Base-by-base conservation (phyloP, 495 filamentous ascomycete genomes). In the Aspergillus bridgeri region DNA sequence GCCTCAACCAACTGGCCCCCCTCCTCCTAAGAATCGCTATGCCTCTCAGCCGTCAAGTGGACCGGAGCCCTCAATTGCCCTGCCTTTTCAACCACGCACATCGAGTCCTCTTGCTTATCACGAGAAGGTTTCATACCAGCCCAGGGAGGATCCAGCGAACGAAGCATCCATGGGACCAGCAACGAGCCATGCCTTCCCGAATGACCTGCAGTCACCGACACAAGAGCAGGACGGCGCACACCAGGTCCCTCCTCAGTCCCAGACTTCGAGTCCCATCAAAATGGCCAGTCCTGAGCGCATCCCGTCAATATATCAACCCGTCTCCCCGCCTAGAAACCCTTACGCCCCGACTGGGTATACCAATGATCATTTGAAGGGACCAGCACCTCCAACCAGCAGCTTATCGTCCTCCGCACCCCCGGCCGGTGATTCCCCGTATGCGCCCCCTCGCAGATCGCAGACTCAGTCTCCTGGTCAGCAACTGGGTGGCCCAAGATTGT, bases 41-140 rank as follows among this genome's bases (percentile, higher is more conserved):
- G 73, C 74, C 19, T 79, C 78, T 22, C 79, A 81, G 54, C 79
- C 82, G 18, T 51, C 71, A 42, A 58, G 53, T 77, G 82, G 65
- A 65, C 76, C 69, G 66, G 53, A 65, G 69, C 60, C 70, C 71
- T 49, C 81, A 24, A 77, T 82, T 4, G 59, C 79, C 5, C 74
- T 91, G 63, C 80, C 87, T 13, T 91, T 91, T 70, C 89, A 89
- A 56, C 90, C 91, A 8, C 84, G 90, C 53, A 94, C 90, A 19
- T 94, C 89, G 19, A 96, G 91, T 65, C 91, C 90, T 11, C 76
- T 95, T 25, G 92, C 89, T 19, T 85, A 92, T 52, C 75, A 79
- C 53, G 75, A 79, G 51, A 77, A 76, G 52, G 60, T 63, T 23
- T 74, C 71, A 3, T 75, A 77, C 33, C 74, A 74, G 46, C 65